Conservation (phyloP, 257 asterid species). For the Solanum lycopersicoides region DNA sequence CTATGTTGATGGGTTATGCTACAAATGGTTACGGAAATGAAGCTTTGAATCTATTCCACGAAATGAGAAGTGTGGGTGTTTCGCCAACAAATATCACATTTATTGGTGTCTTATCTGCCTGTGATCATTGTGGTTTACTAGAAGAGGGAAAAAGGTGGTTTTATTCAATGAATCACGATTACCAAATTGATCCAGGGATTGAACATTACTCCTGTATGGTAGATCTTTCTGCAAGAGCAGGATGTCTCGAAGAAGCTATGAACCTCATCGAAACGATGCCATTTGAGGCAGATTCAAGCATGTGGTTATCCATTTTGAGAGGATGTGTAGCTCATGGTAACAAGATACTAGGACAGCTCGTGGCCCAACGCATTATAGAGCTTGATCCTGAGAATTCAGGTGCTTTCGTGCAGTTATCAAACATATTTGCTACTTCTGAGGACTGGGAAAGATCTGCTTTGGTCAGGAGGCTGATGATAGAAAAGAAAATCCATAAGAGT, state of each 20-base stretch:
- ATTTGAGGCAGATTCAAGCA: constrained; percentile 47
- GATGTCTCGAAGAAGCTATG: constrained; percentile 54
- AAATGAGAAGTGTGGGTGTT: constrained; percentile 43
- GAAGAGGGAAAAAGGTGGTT: constrained; percentile 77
- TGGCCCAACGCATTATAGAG: constrained; percentile 39
- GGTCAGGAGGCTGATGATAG: constrained; percentile 64
- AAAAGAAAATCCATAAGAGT: constrained; percentile 38
- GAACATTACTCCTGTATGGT: constrained; percentile 95
- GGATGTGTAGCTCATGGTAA: constrained; percentile 67
- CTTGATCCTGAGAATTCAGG: constrained; percentile 66
- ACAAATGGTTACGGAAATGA: constrained; percentile 65
- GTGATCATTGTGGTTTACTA: constrained; percentile 86
- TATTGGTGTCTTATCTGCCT: constrained; percentile 81
- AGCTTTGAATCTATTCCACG: constrained; percentile 52
- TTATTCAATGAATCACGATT: constrained; percentile 42
- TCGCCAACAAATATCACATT: constrained; percentile 53
- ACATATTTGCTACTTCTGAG: constrained; percentile 54
- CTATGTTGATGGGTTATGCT: constrained; percentile 92
- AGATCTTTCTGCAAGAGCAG: constrained; percentile 71
- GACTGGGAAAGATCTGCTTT: constrained; percentile 66
- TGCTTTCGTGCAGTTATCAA: constrained; percentile 68
- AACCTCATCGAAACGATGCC: constrained; percentile 48
- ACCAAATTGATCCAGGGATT: constrained; percentile 50
- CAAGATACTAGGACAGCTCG: constrained; percentile 39
- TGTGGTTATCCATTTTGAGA: constrained; percentile 73